These are phyloP conservation scores for Fusarium abutilonis DNA, from an alignment of 2,329 filamentous ascomycete genomes.

Conservation along the genomic window DNA sequence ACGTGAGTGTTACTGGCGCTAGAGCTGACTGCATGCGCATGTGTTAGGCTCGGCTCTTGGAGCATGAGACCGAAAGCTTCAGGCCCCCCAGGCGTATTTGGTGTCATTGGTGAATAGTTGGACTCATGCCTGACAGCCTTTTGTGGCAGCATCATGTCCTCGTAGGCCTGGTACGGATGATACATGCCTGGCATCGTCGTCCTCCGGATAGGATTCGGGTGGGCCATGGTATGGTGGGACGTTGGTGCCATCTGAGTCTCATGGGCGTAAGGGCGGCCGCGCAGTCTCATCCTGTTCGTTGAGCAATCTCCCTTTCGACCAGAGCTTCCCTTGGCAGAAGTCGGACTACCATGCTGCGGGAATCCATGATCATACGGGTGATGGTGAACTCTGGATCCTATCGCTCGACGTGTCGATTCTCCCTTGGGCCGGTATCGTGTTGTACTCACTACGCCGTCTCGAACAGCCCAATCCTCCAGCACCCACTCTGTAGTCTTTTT, in stretches of 20 bases:
- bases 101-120: conserved; percentile 37
- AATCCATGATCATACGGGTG: conserved; percentile 29
- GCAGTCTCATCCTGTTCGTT: conserved; percentile 43
- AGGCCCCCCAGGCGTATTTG: conserved; percentile 22
- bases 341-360: conserved; percentile 40
- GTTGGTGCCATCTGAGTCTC: conserved; percentile 37
- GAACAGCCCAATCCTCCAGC: conserved; percentile 74
- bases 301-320: conserved; percentile 50
- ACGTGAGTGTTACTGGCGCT: conserved; percentile 20
- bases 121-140: conserved; percentile 32
- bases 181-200: conserved; percentile 40
- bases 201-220: conserved; percentile 29
- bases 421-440: conserved; percentile 74
- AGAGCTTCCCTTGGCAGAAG: conserved; percentile 47
- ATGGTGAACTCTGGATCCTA: conserved; percentile 26
- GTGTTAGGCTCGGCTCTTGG: conserved; percentile 34
- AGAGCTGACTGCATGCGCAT: conserved; percentile 25
- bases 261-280: conserved; percentile 39
- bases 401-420: conserved; percentile 47
- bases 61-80: conserved; percentile 36
- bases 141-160: conserved; percentile 37
- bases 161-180: conserved; percentile 32
- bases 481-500: conserved; percentile 82
- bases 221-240: conserved; percentile 30
- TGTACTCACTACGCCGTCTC: conserved; percentile 82